These are phyloP conservation scores for Taiozyma onychis DNA, from an alignment of 1,139 yeast species.

Conservation along the genomic window DNA sequence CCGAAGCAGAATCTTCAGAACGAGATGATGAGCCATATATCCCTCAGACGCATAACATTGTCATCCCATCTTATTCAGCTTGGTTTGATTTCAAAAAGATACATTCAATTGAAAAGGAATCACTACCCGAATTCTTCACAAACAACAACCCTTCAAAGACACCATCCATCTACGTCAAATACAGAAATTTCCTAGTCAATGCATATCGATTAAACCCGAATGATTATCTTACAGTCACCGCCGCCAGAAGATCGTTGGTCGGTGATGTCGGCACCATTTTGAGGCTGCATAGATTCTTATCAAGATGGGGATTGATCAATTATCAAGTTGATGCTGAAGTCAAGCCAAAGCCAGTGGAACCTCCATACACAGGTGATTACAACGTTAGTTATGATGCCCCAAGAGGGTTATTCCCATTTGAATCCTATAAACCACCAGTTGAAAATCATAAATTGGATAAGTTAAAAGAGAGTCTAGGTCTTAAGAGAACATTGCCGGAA, in stretches of 20 bases:
- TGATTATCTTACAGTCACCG: constrained; percentile 88
- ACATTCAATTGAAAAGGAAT: constrained; percentile 58
- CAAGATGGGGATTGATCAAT: constrained; percentile 94
- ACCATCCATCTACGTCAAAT: constrained; percentile 79
- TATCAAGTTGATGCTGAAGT: constrained; percentile 79
- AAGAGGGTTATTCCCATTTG: constrained; percentile 90
- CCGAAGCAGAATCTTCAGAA: constrained; percentile 1
- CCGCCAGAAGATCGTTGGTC: constrained; percentile 88
- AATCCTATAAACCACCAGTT: constrained; percentile 59
- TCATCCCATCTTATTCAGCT: constrained; percentile 88
- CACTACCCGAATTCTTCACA: constrained; percentile 88
- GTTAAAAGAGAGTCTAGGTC: constrained; percentile 44
- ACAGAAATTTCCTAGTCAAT: constrained; percentile 91
- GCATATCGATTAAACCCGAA: constrained; percentile 89
- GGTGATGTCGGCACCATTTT: constrained; percentile 95
- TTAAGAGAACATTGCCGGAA: constrained; percentile 7
- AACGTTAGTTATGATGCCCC: constrained; percentile 82
- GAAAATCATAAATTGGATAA: constrained; percentile 48
- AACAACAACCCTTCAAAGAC: constrained; percentile 75
- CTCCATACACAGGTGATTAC: constrained; percentile 68
- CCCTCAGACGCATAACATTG: constrained; percentile 78
- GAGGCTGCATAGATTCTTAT: constrained; percentile 84
- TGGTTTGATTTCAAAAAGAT: constrained; percentile 82
- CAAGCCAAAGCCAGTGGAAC: constrained; percentile 63
- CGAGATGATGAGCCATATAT: constrained; percentile 22